Base-by-base conservation (phyloP, 2,329 filamentous ascomycete genomes). In the Fusarium cyanostomum region DNA sequence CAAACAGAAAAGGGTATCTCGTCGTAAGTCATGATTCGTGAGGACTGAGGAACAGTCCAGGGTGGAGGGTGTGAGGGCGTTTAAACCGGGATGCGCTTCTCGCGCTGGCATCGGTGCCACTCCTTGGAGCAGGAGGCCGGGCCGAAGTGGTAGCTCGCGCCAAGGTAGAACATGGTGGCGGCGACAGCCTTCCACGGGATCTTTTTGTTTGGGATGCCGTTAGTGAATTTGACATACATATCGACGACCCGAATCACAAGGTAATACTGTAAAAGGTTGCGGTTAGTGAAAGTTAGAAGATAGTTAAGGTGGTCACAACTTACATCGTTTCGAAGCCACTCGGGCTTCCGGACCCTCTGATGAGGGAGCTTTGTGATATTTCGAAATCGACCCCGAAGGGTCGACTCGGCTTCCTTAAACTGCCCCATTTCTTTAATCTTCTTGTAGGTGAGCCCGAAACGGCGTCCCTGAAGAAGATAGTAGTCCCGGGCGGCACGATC, bases 381-480 rank as follows among this genome's bases (percentile, higher is more conserved):
- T 5, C 90, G 81, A 66, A 84, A 87, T 0, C 89, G 83, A 0
- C 91, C 91, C 12, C 91, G 83, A 33, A 94, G 79, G 1, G 91
- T 93, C 10, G 89, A 90, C 75, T 92, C 89, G 2, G 89, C 87
- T 67, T 91, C 88, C 1, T 72, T 75, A 62, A 89, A 89, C 79
- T 76, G 12, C 87, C 85, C 15, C 76, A 69, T 7, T 71, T 67
- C 33, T 31, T 31, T 28, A n/a, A 64, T 62, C 0, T 43, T 11
- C 0, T 7, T 2, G 4, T 59, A 64, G 1, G 31, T 24, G 1
- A 49, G 6, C 0, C 35, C 27, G 10, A 8, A 16, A 0, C 5
- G 1, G 3, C 57, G 42, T 1, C 38, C 50, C 3, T n/a, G 5
- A 3, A 28, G 3, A 3, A 62, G 21, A 16, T 51, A 54, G 2